Evolutionary conservation across 352 stramenopile genomes (phyloP), one percentile per base, ranked within the genome.

Genomic region (Phytophthora macrochlamydospora): DNA sequence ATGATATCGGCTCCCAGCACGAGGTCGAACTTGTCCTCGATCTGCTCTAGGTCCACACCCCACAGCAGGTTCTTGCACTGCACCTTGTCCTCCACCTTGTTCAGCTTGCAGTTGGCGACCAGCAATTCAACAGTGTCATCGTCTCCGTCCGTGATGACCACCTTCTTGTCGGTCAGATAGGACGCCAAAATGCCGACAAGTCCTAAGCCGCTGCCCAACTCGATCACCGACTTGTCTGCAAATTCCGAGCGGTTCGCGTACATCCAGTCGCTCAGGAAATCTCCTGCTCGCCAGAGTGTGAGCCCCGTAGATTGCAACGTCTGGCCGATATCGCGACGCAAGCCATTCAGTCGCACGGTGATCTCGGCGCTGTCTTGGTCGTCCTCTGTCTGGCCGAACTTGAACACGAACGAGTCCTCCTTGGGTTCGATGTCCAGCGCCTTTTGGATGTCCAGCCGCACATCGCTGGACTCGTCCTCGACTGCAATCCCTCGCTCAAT

Each of bases 191-290:
- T 89, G 49, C 80, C 78, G 9, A 80, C 77, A 28, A 89, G 76
- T 11, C 80, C 80, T 28, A 89, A 75, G 24, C 80, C 80, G 53
- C 80, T 89, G 56, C 80, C 80, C 37, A 89, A 54, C 37, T 89
- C 75, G 24, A 89, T 62, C 51, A 87, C 71, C 9, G 62, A 72
- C 32, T 82, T 81, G 59, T 45, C 64, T 3, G 50, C 50, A 40
- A 81, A 81, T 18, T 75, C 66, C 13, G 28, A 31, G 40, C 70
- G 75, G 51, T 87, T 48, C 28, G 67, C 65, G 67, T 77, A 87
- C 75, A 89, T 85, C 58, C 69, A 89, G 31, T 82, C 73, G 33
- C 78, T 85, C 14, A 89, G 51, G 51, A 89, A 87, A 52, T 89
- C 80, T 14, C 80, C 80, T 2, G 80, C 80, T 9, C 73, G 80